phyloP scores from a whole-genome alignment of 345 rosid species.

The Dimocarpus longan region DNA sequence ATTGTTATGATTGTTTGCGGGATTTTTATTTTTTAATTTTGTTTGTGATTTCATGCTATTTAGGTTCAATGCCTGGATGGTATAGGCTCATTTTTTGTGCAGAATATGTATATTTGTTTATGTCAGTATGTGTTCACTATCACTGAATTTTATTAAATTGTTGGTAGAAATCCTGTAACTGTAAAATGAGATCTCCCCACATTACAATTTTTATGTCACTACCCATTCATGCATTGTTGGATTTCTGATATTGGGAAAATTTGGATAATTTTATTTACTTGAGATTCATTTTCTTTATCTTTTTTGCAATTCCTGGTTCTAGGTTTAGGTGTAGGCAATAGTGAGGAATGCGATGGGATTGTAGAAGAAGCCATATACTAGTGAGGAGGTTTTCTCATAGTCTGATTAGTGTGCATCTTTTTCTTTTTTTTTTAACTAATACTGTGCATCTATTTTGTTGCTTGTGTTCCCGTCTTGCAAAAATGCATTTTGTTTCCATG shows the following conservation, averaged over 20 bases:
- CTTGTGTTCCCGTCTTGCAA: background rate
- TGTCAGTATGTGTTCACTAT: background rate
- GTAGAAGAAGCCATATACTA: background rate
- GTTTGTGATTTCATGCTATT: background rate
- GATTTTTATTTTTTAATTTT: background rate
- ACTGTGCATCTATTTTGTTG: background rate
- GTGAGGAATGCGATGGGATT: background rate
- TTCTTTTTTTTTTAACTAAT: too few relatives aligned
- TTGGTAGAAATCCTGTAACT: background rate
- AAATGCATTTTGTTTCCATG: background rate
- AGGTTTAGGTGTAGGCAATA: background rate
- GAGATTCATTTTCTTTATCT: background rate
- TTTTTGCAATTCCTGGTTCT: background rate
- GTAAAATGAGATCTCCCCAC: background rate
- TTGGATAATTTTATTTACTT: background rate
- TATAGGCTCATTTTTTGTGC: background rate
- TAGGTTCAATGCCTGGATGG: background rate
- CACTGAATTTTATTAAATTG: background rate
- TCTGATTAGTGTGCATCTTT: background rate
- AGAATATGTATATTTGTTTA: background rate
- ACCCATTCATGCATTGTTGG: background rate
- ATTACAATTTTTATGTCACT: background rate
- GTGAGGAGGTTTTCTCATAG: background rate
- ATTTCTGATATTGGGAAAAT: background rate
- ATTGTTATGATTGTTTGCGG: conserved; percentile 3